Base-by-base conservation (phyloP, 2,329 filamentous ascomycete genomes). In the Acarospora socialis region DNA sequence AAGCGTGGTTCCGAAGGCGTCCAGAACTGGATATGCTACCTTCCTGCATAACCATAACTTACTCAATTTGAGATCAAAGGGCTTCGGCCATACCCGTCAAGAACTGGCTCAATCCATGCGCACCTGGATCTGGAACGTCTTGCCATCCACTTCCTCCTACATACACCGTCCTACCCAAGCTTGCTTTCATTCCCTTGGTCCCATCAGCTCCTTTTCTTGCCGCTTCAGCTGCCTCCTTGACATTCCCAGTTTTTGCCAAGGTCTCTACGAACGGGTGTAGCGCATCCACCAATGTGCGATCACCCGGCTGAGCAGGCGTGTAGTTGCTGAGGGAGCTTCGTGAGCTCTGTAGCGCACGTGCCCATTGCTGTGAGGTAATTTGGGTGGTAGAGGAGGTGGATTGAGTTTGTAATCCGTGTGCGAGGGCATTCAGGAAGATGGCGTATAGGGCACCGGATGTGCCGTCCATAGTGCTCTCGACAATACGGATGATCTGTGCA, bases 101-200 rank as follows among this genome's bases (percentile, higher is more conserved):
- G 57, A 98, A 86, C 52, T 77, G 73, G 20, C 78, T 77, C 43
- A 95, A 73, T n/a, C 90, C 90, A 37, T 71, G 66, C 4, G 77
- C 77, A 17, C 77, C 76, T 3, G 79, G 79, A 57, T 83, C 79
- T 12, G 78, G 77, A 12, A 83, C 68, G 46, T 81, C 61, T 58
- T 73, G 73, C 59, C 67, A 86, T 10, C 78, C 79, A 50, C 63
- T 69, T 39, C 78, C 79, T 39, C 80, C 82, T 30, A 92, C 73
- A 52, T 92, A 92, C 7, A 90, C 82, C 2, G 78, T 73, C 36
- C 83, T 63, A 5, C 90, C 90, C 23, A 98, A 61, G 45, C 77
- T 90, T 24, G 90, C 82, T 53, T 79, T 73, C 86, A 98, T 94
- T 15, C 78, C 80, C 61, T 86, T 92, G 13, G 90, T 95, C 18